A percentile compares a stretch with the other conserved stretches of the same genome.
phyloP scores from a whole-genome alignment of 2,329 filamentous ascomycete genomes.

The Aspergillus sp. region DNA sequence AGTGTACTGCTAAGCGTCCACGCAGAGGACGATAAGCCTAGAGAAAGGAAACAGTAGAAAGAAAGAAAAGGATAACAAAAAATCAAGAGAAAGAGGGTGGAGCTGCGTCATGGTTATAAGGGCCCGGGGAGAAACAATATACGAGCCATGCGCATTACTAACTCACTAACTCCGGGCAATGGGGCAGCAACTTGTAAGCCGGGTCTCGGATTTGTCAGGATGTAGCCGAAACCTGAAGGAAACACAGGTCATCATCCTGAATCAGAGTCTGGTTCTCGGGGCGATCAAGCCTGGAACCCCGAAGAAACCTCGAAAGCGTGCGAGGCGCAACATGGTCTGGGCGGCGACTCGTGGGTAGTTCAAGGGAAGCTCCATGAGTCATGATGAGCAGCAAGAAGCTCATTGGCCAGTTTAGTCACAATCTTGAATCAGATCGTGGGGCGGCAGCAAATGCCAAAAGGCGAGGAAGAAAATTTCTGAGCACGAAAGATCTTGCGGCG shows the following conservation, averaged over 20 bases:
- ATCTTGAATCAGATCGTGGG: too few species aligned
- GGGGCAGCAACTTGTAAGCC: not conserved
- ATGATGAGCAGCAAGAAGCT: too few species aligned
- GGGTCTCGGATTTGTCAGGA: constrained; percentile 4
- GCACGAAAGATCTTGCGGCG: too few species aligned
- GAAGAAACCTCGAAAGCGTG: not conserved
- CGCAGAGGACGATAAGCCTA: constrained; percentile 4
- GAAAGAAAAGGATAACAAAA: not conserved
- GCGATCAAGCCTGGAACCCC: not conserved
- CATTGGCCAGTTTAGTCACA: too few species aligned
- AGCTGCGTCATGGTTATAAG: constrained; percentile 3
- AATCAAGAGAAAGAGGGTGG: not conserved
- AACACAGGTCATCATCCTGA: not conserved
- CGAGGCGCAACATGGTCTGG: not conserved
- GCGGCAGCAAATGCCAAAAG: too few species aligned
- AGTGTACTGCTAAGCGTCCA: not conserved
- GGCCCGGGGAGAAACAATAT: not conserved
- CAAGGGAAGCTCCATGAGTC: too few species aligned
- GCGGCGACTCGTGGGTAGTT: too few species aligned
- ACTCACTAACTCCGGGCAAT: constrained; percentile 3
- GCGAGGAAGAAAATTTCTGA: too few species aligned
- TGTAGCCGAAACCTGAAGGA: not conserved
- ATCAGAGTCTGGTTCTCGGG: not conserved
- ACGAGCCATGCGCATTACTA: not conserved
- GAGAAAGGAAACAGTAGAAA: not conserved